Evolutionary conservation across 2,329 filamentous ascomycete genomes (phyloP).

Genomic region (Akanthomyces lecanii): DNA sequence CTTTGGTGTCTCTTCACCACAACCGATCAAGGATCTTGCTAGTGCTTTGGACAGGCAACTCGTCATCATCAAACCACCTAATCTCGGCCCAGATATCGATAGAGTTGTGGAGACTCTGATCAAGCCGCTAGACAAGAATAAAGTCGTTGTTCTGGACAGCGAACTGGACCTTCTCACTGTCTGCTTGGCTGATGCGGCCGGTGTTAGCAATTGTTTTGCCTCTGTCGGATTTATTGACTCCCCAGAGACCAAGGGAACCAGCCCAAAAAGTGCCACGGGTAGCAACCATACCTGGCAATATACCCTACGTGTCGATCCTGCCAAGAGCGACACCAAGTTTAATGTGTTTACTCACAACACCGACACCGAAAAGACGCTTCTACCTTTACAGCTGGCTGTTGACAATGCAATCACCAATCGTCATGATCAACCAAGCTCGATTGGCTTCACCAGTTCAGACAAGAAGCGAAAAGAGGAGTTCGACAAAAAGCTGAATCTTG

Average conservation of each 20-base stretch:
- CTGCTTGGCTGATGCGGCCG: conserved; percentile 23
- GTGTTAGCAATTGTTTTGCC: conserved; percentile 27
- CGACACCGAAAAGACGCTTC: conserved; percentile 34
- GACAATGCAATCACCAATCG: conserved; percentile 29
- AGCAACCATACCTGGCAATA: conserved; percentile 27
- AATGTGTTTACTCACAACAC: conserved; percentile 35
- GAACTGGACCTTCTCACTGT: conserved; percentile 18
- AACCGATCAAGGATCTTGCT: conserved; percentile 21
- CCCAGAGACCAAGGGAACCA: conserved; percentile 20
- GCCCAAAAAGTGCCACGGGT: background rate
- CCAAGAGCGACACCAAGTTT: conserved; percentile 26
- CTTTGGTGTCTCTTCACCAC: conserved; percentile 21
- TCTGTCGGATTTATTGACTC: conserved; percentile 28
- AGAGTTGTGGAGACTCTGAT: conserved; percentile 25
- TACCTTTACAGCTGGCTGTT: conserved; percentile 31
- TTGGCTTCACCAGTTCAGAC: too few species aligned
- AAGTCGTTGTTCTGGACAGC: conserved; percentile 20
- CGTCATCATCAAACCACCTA: conserved; percentile 23
- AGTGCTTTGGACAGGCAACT: conserved; percentile 23
- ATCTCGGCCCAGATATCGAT: conserved; percentile 24
- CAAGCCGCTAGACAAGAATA: conserved; percentile 18
- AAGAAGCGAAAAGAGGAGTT: background rate
- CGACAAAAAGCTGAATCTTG: background rate
- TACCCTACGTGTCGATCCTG: conserved; percentile 24
- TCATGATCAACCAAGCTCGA: too few species aligned